Percentiles rank a stretch among this genome's conserved stretches.
Evolutionary conservation across 352 stramenopile species (phyloP).

Genomic region (Globisporangium sylvaticum): DNA sequence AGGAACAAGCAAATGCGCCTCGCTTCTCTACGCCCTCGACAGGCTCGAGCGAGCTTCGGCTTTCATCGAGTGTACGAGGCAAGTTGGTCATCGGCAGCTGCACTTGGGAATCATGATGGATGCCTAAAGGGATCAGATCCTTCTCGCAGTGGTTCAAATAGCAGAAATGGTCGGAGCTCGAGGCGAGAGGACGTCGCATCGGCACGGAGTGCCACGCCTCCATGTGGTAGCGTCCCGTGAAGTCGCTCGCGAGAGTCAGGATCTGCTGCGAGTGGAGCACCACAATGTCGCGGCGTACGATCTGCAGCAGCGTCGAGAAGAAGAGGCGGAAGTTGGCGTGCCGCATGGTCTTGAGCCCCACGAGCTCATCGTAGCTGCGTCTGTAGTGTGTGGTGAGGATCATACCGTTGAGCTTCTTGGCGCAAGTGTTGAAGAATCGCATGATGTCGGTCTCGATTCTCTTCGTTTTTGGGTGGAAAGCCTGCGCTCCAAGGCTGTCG

Average conservation of each 20-base stretch:
- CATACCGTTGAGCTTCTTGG: slow-evolving; percentile 27
- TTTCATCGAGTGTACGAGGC: slow-evolving; percentile 55
- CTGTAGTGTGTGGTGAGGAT: slow-evolving; percentile 38
- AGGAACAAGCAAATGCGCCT: slow-evolving; percentile 45
- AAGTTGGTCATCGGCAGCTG: slow-evolving; percentile 72
- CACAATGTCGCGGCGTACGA: slow-evolving; percentile 48
- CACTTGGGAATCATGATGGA: slow-evolving; percentile 50
- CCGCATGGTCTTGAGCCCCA: slow-evolving; percentile 21
- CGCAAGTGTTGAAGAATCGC: slow-evolving; percentile 36
- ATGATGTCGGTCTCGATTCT: slow-evolving; percentile 54
- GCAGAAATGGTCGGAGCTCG: slow-evolving; percentile 41
- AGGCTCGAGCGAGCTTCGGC: slow-evolving; percentile 36
- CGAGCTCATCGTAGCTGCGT: slow-evolving; percentile 44
- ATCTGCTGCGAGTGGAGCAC: slow-evolving; percentile 67
- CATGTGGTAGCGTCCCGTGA: slow-evolving; percentile 48
- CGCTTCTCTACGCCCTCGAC: slow-evolving; percentile 49
- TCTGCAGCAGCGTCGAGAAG: slow-evolving; percentile 31
- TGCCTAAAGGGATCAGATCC: slow-evolving; percentile 26
- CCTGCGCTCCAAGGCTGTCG: slow-evolving; percentile 51
- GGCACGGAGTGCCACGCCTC: slow-evolving; percentile 45
- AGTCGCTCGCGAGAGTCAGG: slow-evolving; percentile 55
- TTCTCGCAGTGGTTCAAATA: slow-evolving; percentile 43
- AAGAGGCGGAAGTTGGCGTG: slow-evolving; percentile 41
- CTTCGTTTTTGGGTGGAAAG: slow-evolving; percentile 31
- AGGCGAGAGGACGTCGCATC: slow-evolving; percentile 28